A percentile compares a stretch with the other conserved stretches of the same genome.
Conservation (phyloP, 164 flowering plant genomes). For the Malania oleifera region DNA sequence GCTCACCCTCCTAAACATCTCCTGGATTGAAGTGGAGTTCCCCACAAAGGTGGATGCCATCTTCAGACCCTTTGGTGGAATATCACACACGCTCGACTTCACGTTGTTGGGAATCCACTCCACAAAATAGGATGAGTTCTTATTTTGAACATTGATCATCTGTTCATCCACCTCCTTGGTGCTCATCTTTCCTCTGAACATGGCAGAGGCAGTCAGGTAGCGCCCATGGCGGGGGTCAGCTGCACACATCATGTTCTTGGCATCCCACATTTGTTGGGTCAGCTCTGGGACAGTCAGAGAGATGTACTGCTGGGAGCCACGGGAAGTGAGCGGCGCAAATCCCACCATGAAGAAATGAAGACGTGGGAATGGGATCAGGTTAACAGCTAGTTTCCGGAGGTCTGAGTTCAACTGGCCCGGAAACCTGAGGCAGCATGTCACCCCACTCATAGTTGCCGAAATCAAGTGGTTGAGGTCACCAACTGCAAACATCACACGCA, state of each 20-base stretch:
- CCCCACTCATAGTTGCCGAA: constrained; percentile 89
- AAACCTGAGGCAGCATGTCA: constrained; percentile 79
- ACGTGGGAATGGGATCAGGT: constrained; percentile 83
- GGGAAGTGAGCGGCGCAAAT: constrained; percentile 79
- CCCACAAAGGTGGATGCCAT: constrained; percentile 83
- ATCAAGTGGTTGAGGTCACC: constrained; percentile 84
- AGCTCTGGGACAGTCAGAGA: constrained; percentile 83
- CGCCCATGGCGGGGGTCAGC: constrained; percentile 85
- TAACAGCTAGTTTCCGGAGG: constrained; percentile 73
- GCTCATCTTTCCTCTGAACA: constrained; percentile 86
- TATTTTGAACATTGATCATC: constrained; percentile 81
- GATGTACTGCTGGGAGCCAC: constrained; percentile 79
- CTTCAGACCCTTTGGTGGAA: constrained; percentile 53
- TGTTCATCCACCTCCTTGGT: constrained; percentile 85
- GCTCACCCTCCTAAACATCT: constrained; percentile 85
- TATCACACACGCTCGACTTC: constrained; percentile 54
- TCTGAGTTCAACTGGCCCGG: constrained; percentile 88
- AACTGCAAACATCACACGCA: constrained; percentile 37
- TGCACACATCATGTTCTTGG: constrained; percentile 87
- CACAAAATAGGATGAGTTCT: constrained; percentile 83
- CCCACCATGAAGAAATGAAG: constrained; percentile 94
- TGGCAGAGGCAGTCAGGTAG: constrained; percentile 80
- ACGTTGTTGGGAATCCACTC: constrained; percentile 78
- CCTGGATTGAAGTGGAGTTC: constrained; percentile 78
- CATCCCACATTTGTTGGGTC: constrained; percentile 87